These are phyloP conservation scores for Penicillium herquei DNA, from an alignment of 495 filamentous ascomycete species.

Conservation along the genomic window DNA sequence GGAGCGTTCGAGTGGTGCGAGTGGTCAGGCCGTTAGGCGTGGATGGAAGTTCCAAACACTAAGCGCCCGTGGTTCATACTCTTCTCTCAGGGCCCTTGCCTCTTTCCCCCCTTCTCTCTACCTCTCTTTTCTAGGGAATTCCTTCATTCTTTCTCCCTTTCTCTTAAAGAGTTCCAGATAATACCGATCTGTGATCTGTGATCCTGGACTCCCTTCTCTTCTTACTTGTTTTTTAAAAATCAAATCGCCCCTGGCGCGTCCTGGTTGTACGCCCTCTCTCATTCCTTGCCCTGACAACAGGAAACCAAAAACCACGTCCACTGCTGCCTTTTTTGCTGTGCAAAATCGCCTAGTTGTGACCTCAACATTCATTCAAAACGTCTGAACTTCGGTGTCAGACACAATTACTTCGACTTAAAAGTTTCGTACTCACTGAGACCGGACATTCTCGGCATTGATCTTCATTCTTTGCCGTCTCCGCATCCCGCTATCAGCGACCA, in stretches of 20 bases:
- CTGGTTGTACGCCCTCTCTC: slow-evolving; percentile 38
- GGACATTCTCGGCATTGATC: slow-evolving; percentile 33
- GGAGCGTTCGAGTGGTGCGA: neutral
- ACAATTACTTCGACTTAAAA: slow-evolving; percentile 10
- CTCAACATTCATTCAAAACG: slow-evolving; percentile 23
- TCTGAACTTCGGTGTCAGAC: slow-evolving; percentile 20
- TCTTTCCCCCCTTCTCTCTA: slow-evolving; percentile 3
- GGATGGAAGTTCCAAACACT: neutral
- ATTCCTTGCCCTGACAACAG: slow-evolving; percentile 29
- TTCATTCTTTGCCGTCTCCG: slow-evolving; percentile 29
- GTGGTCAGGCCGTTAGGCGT: neutral
- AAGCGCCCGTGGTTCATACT: slow-evolving; percentile 10
- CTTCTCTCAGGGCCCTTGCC: neutral
- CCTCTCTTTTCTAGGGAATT: slow-evolving; percentile 8
- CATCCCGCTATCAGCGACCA: slow-evolving; percentile 36
- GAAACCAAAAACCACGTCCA: slow-evolving; percentile 18
- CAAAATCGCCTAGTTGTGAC: slow-evolving; percentile 15
- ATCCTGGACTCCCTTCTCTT: slow-evolving; percentile 40
- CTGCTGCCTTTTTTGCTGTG: slow-evolving; percentile 24
- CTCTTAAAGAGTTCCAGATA: slow-evolving; percentile 30
- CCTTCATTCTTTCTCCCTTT: slow-evolving; percentile 25
- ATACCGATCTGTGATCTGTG: slow-evolving; percentile 37
- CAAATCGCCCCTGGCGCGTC: slow-evolving; percentile 31
- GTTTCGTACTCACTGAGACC: slow-evolving; percentile 25
- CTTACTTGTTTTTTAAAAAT: slow-evolving; percentile 4